These are phyloP conservation scores for Arbutus unedo DNA, from an alignment of 148 eudicot genomes.

Conservation along the genomic window DNA sequence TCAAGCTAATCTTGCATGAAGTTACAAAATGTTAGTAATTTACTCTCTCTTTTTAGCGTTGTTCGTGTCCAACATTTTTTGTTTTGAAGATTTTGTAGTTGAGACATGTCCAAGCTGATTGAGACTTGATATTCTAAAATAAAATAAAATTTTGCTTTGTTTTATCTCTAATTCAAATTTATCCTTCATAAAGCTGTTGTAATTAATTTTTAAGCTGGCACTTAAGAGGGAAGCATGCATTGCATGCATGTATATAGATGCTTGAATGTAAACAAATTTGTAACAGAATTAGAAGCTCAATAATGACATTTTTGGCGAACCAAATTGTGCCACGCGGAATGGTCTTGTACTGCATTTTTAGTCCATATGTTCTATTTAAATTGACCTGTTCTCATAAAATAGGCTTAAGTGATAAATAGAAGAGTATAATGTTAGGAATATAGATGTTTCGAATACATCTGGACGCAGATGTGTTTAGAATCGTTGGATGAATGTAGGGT, in stretches of 20 bases:
- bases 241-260: not conserved
- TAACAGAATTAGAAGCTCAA: conserved; percentile 1
- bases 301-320: not conserved
- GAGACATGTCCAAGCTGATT: no score
- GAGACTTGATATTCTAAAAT: no score
- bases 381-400: no score
- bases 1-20: not conserved
- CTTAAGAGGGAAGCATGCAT: not conserved
- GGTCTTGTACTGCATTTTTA: not conserved
- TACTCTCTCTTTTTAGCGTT: not conserved
- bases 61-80: not conserved
- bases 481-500: no score
- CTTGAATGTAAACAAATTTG: not conserved
- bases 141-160: not conserved
- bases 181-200: not conserved
- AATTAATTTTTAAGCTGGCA: not conserved
- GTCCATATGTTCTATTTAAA: no score
- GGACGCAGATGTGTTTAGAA: no score
- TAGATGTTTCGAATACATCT: no score
- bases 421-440: no score
- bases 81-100: no score
- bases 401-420: no score
- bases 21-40: not conserved
- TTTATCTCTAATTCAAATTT: not conserved
- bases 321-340: not conserved